Evolutionary conservation across 495 filamentous ascomycete species (phyloP).

Genomic region (Xylaria sp.): DNA sequence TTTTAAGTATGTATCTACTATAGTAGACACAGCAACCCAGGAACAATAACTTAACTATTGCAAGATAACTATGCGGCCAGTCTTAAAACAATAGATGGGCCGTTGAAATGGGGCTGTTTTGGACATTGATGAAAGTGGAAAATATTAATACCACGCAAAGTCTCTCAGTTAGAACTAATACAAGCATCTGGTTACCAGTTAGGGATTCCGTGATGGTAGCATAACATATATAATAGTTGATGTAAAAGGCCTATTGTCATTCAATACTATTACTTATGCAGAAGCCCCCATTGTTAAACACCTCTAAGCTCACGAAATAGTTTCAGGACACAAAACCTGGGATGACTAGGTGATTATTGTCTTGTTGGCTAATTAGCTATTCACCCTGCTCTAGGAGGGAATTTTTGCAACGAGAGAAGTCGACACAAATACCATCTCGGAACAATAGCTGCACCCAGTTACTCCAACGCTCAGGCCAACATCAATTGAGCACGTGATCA

Average conservation of each 20-base stretch:
- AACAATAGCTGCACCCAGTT: neutral
- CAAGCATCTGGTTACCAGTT: neutral
- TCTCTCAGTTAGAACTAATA: neutral
- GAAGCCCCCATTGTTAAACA: neutral
- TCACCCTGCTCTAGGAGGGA: neutral
- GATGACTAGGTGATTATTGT: neutral
- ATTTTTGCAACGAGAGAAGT: neutral
- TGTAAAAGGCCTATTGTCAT: neutral
- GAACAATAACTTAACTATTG: neutral
- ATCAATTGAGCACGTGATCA: neutral
- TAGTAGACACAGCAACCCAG: neutral
- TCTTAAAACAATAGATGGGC: neutral
- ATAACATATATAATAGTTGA: neutral
- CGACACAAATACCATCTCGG: neutral
- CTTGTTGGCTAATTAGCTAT: neutral
- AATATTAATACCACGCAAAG: neutral
- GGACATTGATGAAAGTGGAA: neutral
- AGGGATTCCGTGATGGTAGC: neutral
- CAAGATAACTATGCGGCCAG: neutral
- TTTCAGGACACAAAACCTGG: neutral
- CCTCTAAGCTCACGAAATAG: neutral
- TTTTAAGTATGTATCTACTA: no score
- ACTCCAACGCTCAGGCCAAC: neutral
- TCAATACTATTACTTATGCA: neutral
- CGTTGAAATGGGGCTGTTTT: neutral